Conservation (phyloP, 2,329 filamentous ascomycete species). For the Fusarium illudens region DNA sequence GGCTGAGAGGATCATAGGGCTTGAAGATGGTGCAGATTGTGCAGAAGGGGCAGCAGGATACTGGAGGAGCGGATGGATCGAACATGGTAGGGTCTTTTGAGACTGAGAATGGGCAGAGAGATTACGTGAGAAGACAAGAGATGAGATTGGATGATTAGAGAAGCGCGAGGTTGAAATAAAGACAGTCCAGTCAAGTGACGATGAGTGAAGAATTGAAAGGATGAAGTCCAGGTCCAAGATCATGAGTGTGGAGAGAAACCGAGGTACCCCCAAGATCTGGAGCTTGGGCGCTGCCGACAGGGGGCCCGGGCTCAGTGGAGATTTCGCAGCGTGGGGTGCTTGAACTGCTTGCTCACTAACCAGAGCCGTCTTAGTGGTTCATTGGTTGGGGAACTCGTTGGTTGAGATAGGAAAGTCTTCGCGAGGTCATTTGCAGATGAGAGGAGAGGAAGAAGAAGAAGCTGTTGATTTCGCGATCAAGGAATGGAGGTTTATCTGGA, state of each 20-base stretch:
- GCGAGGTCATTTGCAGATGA: neutral
- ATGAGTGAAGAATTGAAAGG: neutral
- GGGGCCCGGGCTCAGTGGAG: conserved; percentile 13
- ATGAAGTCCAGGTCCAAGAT: conserved; percentile 7
- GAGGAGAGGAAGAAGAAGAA: neutral
- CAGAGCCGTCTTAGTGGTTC: conserved; percentile 8
- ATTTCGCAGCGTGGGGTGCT: conserved; percentile 27
- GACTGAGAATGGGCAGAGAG: neutral
- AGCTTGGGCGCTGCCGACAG: conserved; percentile 10
- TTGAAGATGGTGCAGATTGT: conserved; percentile 61
- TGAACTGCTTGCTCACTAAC: conserved; percentile 14
- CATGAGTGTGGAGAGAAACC: conserved; percentile 25
- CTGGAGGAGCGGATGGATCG: conserved; percentile 48
- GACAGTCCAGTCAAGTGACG: neutral
- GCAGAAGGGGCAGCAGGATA: conserved; percentile 68
- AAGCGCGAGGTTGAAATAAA: neutral
- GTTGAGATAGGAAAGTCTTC: neutral
- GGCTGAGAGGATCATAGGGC: conserved; percentile 55
- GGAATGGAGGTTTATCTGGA: neutral
- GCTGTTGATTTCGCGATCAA: neutral
- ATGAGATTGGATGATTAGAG: neutral
- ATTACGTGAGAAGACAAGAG: neutral
- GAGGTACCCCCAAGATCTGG: conserved; percentile 25
- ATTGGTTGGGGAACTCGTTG: conserved; percentile 4
- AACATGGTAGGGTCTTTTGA: conserved; percentile 40